Evolutionary conservation across 257 asterid species (phyloP).

Genomic region (Galeopsis tetrahit): DNA sequence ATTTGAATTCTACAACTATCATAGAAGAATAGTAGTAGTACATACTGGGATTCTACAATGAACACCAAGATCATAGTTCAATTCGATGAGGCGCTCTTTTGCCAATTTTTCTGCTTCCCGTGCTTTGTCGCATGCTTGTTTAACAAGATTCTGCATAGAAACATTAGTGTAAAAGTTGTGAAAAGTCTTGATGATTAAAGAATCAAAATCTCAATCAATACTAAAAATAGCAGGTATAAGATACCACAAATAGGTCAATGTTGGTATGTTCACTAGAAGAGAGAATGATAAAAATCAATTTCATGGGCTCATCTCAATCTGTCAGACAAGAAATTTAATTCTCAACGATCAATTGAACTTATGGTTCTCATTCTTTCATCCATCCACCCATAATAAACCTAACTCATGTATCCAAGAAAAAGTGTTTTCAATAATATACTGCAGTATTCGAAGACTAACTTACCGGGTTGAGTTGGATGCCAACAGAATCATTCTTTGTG

Average conservation of each 20-base stretch:
- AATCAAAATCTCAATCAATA: neutral
- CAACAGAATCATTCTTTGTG: constrained; percentile 34
- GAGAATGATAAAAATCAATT: neutral
- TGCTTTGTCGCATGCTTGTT: constrained; percentile 58
- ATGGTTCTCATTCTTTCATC: neutral
- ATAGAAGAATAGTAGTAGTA: constrained; percentile 5
- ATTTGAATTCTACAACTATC: constrained; percentile 1
- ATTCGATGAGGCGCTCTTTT: constrained; percentile 55
- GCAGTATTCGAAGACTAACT: constrained; percentile 18
- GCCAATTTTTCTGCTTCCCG: constrained; percentile 60
- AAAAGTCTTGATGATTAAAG: neutral
- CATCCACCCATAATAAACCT: neutral
- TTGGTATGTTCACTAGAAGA: neutral
- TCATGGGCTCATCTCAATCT: neutral
- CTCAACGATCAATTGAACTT: neutral
- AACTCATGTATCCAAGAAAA: neutral
- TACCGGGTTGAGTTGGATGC: constrained; percentile 49
- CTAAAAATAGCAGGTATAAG: neutral
- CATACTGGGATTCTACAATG: constrained; percentile 77
- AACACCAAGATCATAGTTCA: constrained; percentile 60
- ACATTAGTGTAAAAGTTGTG: constrained; percentile 3
- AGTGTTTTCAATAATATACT: constrained; percentile 5
- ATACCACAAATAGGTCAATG: neutral
- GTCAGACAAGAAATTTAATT: neutral
- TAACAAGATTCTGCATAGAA: constrained; percentile 44